Percentiles rank a stretch among this genome's conserved stretches.
These are phyloP conservation scores for Emergomyces pasteurianus DNA, from an alignment of 2,329 filamentous ascomycete genomes.

Conservation along the genomic window DNA sequence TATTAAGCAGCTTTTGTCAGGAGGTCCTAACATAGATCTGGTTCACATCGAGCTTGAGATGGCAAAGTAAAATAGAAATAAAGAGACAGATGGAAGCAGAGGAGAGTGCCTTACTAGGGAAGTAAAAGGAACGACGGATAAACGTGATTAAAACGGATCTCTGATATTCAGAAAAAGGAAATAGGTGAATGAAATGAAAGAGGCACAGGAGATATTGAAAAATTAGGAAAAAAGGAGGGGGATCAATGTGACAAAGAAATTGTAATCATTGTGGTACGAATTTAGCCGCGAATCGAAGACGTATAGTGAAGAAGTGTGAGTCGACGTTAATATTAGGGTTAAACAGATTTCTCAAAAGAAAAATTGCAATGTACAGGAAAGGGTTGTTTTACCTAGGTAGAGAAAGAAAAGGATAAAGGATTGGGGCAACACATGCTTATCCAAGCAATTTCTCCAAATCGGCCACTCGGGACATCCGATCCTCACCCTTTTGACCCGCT, in stretches of 20 bases:
- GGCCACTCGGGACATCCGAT: slow-evolving; percentile 41
- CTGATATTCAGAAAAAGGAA: background rate
- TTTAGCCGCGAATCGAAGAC: background rate
- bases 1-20: background rate
- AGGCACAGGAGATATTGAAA: background rate
- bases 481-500: slow-evolving; percentile 42
- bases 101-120: background rate
- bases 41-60: background rate
- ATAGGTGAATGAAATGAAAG: background rate
- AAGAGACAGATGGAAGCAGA: too few relatives aligned
- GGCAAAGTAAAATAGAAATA: too few relatives aligned
- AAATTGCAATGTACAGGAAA: background rate
- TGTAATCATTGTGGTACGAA: background rate
- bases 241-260: background rate
- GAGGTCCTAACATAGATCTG: background rate
- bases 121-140: background rate
- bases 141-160: background rate
- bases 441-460: slow-evolving; percentile 30
- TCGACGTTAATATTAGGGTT: background rate
- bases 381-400: background rate
- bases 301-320: background rate
- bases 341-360: background rate
- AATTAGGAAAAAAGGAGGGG: too few relatives aligned
- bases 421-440: background rate
- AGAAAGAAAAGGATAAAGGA: background rate